A percentile compares a stretch with the other conserved stretches of the same genome.
These are phyloP conservation scores for Paraphaeosphaeria sporulosa DNA, from an alignment of 2,329 filamentous ascomycete genomes.

Conservation along the genomic window DNA sequence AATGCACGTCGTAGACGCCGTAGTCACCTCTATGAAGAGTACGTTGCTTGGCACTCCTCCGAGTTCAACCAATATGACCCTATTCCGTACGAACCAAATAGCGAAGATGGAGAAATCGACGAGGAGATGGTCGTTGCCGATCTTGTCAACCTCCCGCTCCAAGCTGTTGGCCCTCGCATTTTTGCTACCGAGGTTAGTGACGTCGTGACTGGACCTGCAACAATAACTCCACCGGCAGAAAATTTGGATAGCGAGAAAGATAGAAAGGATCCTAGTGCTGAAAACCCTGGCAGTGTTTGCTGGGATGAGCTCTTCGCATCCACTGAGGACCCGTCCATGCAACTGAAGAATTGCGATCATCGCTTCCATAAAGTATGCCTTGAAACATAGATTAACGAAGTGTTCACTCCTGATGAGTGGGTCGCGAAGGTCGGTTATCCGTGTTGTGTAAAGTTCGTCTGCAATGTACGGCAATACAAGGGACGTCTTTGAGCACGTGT, in stretches of 20 bases:
- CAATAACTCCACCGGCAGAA: no score
- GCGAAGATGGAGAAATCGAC: not conserved
- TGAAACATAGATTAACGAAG: not conserved
- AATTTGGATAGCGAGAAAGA: no score
- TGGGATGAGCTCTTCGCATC: not conserved
- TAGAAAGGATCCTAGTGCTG: no score
- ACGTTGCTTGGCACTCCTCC: not conserved
- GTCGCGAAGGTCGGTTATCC: not conserved
- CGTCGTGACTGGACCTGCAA: not conserved
- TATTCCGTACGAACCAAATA: not conserved
- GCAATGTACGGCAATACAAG: not conserved
- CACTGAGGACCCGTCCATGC: not conserved
- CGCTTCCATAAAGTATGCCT: not conserved
- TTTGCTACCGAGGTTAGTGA: not conserved
- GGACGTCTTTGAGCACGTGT: not conserved
- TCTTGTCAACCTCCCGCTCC: not conserved
- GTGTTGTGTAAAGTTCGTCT: not conserved
- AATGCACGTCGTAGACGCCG: not conserved
- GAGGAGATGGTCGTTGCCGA: not conserved
- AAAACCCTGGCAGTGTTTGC: not conserved
- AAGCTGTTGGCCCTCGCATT: not conserved
- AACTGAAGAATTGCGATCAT: not conserved
- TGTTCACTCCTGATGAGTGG: not conserved
- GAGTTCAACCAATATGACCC: not conserved
- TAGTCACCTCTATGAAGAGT: not conserved